Evolutionary conservation across 441 rosid species (phyloP).

Genomic region (Kokia cookei): DNA sequence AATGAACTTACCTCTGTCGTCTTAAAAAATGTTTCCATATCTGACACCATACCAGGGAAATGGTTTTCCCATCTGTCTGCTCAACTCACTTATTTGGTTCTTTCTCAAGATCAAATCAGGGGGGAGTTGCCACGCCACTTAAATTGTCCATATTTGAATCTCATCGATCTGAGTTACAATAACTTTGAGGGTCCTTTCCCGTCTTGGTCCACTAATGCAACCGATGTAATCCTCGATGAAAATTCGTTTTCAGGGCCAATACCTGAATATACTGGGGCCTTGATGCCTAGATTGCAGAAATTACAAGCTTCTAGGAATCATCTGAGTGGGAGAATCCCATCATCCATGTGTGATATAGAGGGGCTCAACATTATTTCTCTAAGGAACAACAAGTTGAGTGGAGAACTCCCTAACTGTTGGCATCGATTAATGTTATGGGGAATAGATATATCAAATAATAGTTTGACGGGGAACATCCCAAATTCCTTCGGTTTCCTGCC

Average conservation of each 20-base stretch:
- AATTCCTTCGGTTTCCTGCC: slow-evolving; percentile 33
- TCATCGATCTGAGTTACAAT: slow-evolving; percentile 32
- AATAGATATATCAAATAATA: slow-evolving; percentile 47
- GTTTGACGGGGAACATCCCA: slow-evolving; percentile 42
- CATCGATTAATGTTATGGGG: slow-evolving; percentile 30
- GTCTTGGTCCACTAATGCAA: slow-evolving; percentile 44
- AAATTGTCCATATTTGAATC: slow-evolving; percentile 17
- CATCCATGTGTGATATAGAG: slow-evolving; percentile 37
- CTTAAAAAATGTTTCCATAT: slow-evolving; percentile 28
- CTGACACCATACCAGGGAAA: slow-evolving; percentile 29
- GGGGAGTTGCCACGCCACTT: slow-evolving; percentile 29
- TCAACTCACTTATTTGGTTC: slow-evolving; percentile 24
- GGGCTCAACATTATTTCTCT: slow-evolving; percentile 33
- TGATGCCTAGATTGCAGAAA: slow-evolving; percentile 43
- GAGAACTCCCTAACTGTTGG: slow-evolving; percentile 49
- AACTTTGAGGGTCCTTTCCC: slow-evolving; percentile 35
- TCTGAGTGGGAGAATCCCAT: slow-evolving; percentile 37
- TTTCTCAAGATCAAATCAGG: slow-evolving; percentile 34
- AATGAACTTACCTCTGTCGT: slow-evolving; percentile 22
- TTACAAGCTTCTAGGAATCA: slow-evolving; percentile 36
- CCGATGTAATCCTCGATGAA: slow-evolving; percentile 33
- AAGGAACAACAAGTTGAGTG: slow-evolving; percentile 39
- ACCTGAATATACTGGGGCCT: slow-evolving; percentile 33
- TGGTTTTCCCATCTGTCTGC: slow-evolving; percentile 33
- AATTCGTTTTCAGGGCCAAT: slow-evolving; percentile 52